Conservation (phyloP, 768 basidiomycete species). For the Lenzites betulinus region DNA sequence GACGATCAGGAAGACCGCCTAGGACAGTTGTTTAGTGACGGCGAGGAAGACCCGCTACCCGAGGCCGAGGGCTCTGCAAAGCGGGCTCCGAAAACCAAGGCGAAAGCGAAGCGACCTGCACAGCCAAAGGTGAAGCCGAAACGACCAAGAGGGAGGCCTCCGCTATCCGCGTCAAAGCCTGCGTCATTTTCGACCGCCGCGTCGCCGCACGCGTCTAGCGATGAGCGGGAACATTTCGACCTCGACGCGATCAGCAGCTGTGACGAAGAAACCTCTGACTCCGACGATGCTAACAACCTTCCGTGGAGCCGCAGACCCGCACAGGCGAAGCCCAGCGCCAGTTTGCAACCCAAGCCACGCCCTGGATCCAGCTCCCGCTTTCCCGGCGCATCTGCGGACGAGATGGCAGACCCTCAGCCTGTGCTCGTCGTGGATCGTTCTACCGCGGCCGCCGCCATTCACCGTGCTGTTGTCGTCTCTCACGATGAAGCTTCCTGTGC, state of each 20-base stretch:
- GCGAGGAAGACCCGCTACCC: background rate
- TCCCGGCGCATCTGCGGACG: no score
- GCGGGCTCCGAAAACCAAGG: background rate
- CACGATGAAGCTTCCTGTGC: background rate
- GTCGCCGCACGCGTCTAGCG: background rate
- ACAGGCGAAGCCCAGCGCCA: background rate
- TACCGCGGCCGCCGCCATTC: no score
- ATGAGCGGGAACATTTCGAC: constrained; percentile 15
- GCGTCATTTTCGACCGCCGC: constrained; percentile 3
- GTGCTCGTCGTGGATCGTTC: no score
- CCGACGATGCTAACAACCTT: background rate
- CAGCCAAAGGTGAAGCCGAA: constrained; percentile 1
- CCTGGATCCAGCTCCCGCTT: background rate
- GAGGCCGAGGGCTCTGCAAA: background rate
- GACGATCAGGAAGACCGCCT: constrained; percentile 27
- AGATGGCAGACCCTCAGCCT: no score
- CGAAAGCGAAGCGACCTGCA: background rate
- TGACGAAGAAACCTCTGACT: constrained; percentile 13
- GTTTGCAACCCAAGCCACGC: background rate
- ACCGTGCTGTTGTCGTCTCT: background rate
- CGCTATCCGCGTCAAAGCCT: background rate
- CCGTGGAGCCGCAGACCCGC: background rate
- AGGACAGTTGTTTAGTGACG: background rate
- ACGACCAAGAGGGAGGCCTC: background rate
- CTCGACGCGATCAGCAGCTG: constrained; percentile 12